These are phyloP conservation scores for Huiozyma naganishii DNA, from an alignment of 805 yeast genomes.

Conservation along the genomic window DNA sequence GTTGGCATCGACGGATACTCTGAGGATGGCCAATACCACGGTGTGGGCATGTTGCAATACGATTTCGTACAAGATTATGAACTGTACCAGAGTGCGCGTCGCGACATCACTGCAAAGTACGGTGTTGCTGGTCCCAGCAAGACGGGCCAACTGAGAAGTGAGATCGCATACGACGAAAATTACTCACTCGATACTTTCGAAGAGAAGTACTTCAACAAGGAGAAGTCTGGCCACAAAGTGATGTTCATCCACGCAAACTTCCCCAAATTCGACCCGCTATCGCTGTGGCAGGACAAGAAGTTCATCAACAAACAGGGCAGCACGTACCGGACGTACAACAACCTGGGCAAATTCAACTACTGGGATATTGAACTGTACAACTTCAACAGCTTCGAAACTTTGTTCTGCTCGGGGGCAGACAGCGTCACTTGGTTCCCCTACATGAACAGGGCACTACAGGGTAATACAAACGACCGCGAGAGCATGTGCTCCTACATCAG, in stretches of 20 bases:
- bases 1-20: constrained; percentile 31
- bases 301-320: constrained; percentile 12
- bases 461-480: neutral
- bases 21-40: constrained; percentile 39
- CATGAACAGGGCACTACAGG: neutral
- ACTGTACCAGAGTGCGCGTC: constrained; percentile 12
- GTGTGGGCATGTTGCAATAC: constrained; percentile 70
- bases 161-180: constrained; percentile 7
- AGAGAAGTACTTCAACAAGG: constrained; percentile 10
- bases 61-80: constrained; percentile 53
- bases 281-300: constrained; percentile 8
- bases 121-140: neutral
- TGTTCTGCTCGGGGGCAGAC: constrained; percentile 8
- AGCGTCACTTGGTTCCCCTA: too few relatives aligned
- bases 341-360: constrained; percentile 5
- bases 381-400: constrained; percentile 8
- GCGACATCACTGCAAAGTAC: constrained; percentile 9
- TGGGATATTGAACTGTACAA: constrained; percentile 21
- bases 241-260: constrained; percentile 31
- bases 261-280: constrained; percentile 31
- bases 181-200: constrained; percentile 13
- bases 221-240: constrained; percentile 9
- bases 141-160: neutral
- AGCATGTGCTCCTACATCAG: constrained; percentile 19
- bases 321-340: constrained; percentile 14